Evolutionary conservation across 2,329 filamentous ascomycete genomes (phyloP), one percentile per base, ranked within the genome.

Genomic region (Calycina marina): DNA sequence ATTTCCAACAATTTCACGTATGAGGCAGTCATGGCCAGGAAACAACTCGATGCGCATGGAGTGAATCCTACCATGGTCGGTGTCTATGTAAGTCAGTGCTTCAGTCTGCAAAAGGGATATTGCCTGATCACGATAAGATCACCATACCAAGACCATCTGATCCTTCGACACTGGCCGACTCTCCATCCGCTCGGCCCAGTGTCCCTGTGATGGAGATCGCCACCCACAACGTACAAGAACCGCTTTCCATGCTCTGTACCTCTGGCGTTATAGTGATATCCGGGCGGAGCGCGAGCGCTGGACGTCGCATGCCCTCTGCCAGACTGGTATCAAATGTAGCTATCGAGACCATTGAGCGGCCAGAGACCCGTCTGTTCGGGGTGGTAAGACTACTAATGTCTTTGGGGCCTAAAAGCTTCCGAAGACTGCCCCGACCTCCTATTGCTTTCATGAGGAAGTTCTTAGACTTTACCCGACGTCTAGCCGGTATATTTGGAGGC

Each of bases 201-300:
- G 37, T 30, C 11, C 52, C 55, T 13, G 44, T 46, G 20, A 60
- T 38, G 30, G 54, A 49, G 29, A 58, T 42, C n/a, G 54, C 52
- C 4, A 52, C 44, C 49, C 54, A 56, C 5, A 57, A 41, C 14
- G 43, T 46, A 10, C 47, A 48, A 15, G 35, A 40, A 24, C 44
- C 45, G 29, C 42, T 46, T 31, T 50, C 46, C 6, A 57, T 38
- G 36, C 37, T 45, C 4, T 26, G 40, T 16, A 31, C 48, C 40
- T 55, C 50, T 4, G 53, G 43, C 4, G 46, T 53, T 32, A 55
- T 35, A 8, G 32, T 42, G 13, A 56, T 44, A 15, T 50, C 39
- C 5, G 52, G 51, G 16, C 36, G 48, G 3, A 53, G 36, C 24
- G 49, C 32, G 14, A 43, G 33, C 5, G 14, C 1, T 5, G 13